These are phyloP conservation scores for Urtica urens DNA, from an alignment of 306 rosid species.

Conservation along the genomic window DNA sequence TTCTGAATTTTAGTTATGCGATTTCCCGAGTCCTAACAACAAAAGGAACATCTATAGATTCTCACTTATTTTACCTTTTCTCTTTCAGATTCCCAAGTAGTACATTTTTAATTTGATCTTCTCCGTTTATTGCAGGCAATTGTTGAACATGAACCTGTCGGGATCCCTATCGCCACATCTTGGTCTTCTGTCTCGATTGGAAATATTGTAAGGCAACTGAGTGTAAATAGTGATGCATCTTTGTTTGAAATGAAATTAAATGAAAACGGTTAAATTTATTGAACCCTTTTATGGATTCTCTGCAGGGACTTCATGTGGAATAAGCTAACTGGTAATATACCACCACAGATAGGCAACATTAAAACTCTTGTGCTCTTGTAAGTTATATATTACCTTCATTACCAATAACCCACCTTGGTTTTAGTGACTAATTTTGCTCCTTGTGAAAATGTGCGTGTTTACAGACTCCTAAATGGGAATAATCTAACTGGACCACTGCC, in stretches of 20 bases:
- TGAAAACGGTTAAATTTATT: slow-evolving; percentile 14
- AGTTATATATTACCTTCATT: slow-evolving; percentile 18
- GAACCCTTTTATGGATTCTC: slow-evolving; percentile 20
- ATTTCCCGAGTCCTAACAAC: too few species aligned
- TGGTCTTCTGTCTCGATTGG: slow-evolving; percentile 45
- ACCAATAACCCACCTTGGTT: not conserved
- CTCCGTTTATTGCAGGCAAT: slow-evolving; percentile 47
- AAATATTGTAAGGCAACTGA: slow-evolving; percentile 47
- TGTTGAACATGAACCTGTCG: slow-evolving; percentile 37
- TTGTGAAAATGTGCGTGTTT: not conserved
- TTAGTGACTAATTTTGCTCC: not conserved
- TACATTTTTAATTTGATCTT: not conserved
- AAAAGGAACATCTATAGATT: too few species aligned
- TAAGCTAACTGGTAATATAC: slow-evolving; percentile 62
- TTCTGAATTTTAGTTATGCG: too few species aligned
- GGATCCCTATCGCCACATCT: slow-evolving; percentile 77
- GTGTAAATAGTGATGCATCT: not conserved
- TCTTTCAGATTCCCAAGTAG: not conserved
- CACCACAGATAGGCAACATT: slow-evolving; percentile 72
- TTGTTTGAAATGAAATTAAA: not conserved
- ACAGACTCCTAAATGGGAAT: slow-evolving; percentile 46
- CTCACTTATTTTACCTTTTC: not conserved
- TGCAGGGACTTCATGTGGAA: slow-evolving; percentile 95
- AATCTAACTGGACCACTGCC: slow-evolving; percentile 34
- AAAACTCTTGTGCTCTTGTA: slow-evolving; percentile 62